Evolutionary conservation across 495 filamentous ascomycete species (phyloP).

Genomic region (Hypoxylon fragiforme): DNA sequence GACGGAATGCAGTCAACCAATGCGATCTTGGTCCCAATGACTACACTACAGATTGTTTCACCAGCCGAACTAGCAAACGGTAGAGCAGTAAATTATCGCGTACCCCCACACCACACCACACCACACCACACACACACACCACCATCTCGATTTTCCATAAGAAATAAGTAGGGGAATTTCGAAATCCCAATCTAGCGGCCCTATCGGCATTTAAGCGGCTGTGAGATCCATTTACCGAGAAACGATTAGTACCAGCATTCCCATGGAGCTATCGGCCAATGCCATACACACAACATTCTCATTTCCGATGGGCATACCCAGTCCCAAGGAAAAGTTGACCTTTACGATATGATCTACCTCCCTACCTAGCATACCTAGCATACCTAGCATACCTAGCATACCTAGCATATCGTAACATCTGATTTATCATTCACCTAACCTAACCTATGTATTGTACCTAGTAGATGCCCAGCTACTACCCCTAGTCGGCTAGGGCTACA

Average conservation of each 20-base stretch:
- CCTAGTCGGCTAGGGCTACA: too few relatives aligned
- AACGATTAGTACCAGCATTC: too few relatives aligned
- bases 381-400: too few relatives aligned
- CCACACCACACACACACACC: too few relatives aligned
- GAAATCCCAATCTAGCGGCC: constrained; percentile 17
- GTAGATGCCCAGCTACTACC: too few relatives aligned
- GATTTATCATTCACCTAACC: too few relatives aligned
- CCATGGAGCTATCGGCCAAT: not conserved
- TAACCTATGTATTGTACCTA: too few relatives aligned
- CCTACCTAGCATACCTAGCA: too few relatives aligned
- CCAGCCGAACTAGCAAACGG: constrained; percentile 28
- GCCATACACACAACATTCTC: not conserved
- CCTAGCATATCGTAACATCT: too few relatives aligned
- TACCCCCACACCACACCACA: too few relatives aligned
- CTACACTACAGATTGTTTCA: constrained; percentile 27
- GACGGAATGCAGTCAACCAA: constrained; percentile 28
- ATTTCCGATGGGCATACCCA: constrained; percentile 12
- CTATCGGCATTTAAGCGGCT: constrained; percentile 34
- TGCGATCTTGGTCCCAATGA: constrained; percentile 8
- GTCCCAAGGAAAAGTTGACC: too few relatives aligned
- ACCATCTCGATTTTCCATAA: constrained; percentile 11
- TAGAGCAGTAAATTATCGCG: constrained; percentile 18
- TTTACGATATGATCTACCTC: too few relatives aligned
- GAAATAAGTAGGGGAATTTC: constrained; percentile 15
- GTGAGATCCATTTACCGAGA: constrained; percentile 17